A percentile compares a stretch with the other conserved stretches of the same genome.
These are phyloP conservation scores for Trichophyton schoenleinii DNA, from an alignment of 2,329 filamentous ascomycete species.

Conservation along the genomic window DNA sequence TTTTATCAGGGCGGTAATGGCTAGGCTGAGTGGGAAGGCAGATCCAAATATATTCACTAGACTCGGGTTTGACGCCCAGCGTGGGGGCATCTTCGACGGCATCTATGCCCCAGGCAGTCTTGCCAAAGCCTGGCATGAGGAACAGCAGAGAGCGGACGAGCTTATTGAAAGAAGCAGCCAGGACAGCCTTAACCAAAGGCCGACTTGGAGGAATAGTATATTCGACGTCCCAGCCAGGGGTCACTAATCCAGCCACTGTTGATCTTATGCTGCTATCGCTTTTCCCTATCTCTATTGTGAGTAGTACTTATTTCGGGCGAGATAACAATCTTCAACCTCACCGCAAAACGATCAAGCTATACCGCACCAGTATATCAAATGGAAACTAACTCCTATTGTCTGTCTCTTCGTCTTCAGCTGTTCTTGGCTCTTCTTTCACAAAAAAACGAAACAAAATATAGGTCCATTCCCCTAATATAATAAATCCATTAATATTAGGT, in stretches of 20 bases:
- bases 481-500: too few species aligned
- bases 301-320: not conserved
- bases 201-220: constrained; percentile 63
- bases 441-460: too few species aligned
- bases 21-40: constrained; percentile 56
- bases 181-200: constrained; percentile 38
- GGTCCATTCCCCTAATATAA: too few species aligned
- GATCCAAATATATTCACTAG: constrained; percentile 66
- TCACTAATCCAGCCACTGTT: not conserved
- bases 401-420: not conserved
- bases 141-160: constrained; percentile 56
- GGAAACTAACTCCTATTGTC: too few species aligned
- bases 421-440: too few species aligned
- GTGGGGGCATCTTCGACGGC: constrained; percentile 59
- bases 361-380: too few species aligned
- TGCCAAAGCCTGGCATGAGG: constrained; percentile 77
- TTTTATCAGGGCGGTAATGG: constrained; percentile 70
- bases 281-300: not conserved
- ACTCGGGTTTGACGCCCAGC: constrained; percentile 53
- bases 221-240: constrained; percentile 40
- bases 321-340: not conserved
- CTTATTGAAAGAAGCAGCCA: constrained; percentile 56
- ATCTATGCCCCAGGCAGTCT: constrained; percentile 82
- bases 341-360: too few species aligned
- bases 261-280: not conserved